phyloP scores from a whole-genome alignment of 306 rosid species.

The Lathyrus tuberosus region DNA sequence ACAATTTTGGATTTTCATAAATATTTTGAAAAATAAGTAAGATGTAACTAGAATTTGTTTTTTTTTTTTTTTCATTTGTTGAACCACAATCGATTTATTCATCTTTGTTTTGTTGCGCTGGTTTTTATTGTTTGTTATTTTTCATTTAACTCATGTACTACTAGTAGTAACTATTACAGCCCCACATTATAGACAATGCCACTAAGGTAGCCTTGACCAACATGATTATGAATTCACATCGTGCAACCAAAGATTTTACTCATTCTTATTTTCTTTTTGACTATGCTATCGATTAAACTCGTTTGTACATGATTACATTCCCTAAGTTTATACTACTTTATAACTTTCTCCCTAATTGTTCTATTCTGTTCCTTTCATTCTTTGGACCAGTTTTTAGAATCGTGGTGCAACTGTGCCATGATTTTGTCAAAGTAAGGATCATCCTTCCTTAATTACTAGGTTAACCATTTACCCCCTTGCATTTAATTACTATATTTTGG shows the following conservation, averaged over 20 bases:
- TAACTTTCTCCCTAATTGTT: slow-evolving; percentile 9
- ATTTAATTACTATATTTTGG: slow-evolving; percentile 4
- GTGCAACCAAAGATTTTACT: slow-evolving; percentile 14
- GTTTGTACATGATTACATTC: slow-evolving; percentile 27
- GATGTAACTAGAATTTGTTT: too few relatives aligned
- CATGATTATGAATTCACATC: slow-evolving; percentile 4
- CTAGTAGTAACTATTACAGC: not conserved
- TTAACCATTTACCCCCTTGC: not conserved
- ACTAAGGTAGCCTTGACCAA: not conserved
- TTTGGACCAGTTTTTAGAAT: slow-evolving; percentile 29
- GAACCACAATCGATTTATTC: not conserved
- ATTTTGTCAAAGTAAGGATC: too few relatives aligned
- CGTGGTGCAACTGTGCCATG: slow-evolving; percentile 8
- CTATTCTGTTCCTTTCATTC: not conserved
- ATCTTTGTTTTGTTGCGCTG: slow-evolving; percentile 23
- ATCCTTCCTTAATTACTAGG: too few relatives aligned
- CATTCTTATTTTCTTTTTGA: slow-evolving; percentile 22
- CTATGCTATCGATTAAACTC: slow-evolving; percentile 26
- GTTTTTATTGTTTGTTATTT: slow-evolving; percentile 23
- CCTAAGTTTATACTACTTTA: not conserved
- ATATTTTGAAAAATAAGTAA: too few relatives aligned
- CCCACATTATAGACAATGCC: slow-evolving; percentile 12
- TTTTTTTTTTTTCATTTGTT: too few relatives aligned
- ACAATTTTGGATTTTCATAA: too few relatives aligned
- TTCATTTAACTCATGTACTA: not conserved